Conservation (phyloP, 2,329 filamentous ascomycete species). For the Colletotrichum plurivorum region DNA sequence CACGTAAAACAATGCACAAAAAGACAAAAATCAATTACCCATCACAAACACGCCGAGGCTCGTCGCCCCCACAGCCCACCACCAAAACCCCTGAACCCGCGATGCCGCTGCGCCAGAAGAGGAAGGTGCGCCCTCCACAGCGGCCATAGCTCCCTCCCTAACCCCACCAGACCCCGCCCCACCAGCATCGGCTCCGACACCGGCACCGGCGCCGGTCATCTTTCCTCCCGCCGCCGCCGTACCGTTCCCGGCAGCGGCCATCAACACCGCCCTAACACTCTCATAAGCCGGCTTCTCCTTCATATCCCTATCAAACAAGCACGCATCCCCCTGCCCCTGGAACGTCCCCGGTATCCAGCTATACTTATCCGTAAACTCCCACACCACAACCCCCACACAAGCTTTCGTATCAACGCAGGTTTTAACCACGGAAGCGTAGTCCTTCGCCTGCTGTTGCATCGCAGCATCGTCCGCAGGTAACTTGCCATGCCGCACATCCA, state of each 20-base stretch:
- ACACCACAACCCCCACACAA: slow-evolving; percentile 60
- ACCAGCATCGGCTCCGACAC: background rate
- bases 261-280: slow-evolving; percentile 51
- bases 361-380: slow-evolving; percentile 59
- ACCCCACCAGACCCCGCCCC: background rate
- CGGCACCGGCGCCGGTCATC: slow-evolving; percentile 3
- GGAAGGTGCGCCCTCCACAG: slow-evolving; percentile 20
- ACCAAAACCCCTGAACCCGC: too few relatives aligned
- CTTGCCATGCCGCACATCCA: slow-evolving; percentile 74
- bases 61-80: background rate
- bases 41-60: background rate
- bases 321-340: slow-evolving; percentile 53
- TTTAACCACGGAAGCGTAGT: slow-evolving; percentile 57
- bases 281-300: slow-evolving; percentile 57
- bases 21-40: background rate
- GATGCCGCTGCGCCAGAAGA: slow-evolving; percentile 9
- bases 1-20: background rate
- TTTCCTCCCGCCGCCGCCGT: background rate
- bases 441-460: slow-evolving; percentile 62
- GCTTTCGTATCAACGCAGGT: slow-evolving; percentile 52
- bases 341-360: slow-evolving; percentile 57
- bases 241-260: background rate
- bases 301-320: slow-evolving; percentile 54
- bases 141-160: background rate
- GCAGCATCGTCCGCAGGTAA: slow-evolving; percentile 70